Conservation (phyloP, 179 eudicot species). For the Beta corolliflora region DNA sequence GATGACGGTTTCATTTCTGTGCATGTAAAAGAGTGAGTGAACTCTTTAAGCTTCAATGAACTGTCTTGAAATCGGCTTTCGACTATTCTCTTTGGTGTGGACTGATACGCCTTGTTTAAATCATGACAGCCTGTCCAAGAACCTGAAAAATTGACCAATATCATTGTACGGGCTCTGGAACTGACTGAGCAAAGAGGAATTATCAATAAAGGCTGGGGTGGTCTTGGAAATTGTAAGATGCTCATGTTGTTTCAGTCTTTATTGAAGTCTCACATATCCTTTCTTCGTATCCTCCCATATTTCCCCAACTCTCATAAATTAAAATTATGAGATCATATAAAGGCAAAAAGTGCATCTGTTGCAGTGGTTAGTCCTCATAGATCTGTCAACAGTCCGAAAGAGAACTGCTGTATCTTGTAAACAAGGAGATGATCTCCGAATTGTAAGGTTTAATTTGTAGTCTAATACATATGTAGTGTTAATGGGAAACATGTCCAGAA, state of each 20-base stretch:
- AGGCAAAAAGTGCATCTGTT: background rate
- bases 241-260: conserved; percentile 12
- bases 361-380: background rate
- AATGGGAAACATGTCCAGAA: background rate
- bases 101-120: conserved; percentile 16
- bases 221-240: conserved; percentile 72
- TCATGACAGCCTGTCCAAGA: conserved; percentile 73
- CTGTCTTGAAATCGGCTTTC: background rate
- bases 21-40: background rate
- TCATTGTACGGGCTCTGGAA: conserved; percentile 71
- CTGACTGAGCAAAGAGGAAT: conserved; percentile 77
- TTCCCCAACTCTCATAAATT: background rate
- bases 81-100: conserved; percentile 1
- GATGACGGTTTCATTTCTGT: background rate
- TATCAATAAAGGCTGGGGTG: conserved; percentile 94
- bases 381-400: background rate
- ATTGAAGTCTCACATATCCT: conserved; percentile 1
- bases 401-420: background rate
- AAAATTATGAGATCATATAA: background rate
- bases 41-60: background rate
- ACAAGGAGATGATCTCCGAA: background rate
- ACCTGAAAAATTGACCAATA: conserved; percentile 71
- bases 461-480: background rate
- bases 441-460: background rate
- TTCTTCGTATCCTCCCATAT: background rate